Evolutionary conservation across 2,329 filamentous ascomycete species (phyloP), one percentile per base, ranked within the genome.

Genomic region (Lecanosticta acicola): DNA sequence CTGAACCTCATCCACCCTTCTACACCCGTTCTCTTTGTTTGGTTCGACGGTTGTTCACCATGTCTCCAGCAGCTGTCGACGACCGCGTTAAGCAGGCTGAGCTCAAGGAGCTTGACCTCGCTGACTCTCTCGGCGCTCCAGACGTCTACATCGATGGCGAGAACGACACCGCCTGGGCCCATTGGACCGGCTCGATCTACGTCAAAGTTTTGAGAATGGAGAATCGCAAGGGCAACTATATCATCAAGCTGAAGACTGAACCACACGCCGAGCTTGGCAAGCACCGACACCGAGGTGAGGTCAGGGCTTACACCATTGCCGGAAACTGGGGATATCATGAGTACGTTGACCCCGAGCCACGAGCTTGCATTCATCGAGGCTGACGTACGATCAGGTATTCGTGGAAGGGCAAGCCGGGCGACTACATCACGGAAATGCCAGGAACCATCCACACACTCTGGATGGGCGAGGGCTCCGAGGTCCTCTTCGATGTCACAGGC

Each of bases 111-210:
- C 45, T 43, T 14, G 35, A 42, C 16, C 18, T 47, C 17, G 45
- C 45, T 10, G 45, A 47, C 20, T 5, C 33, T 14, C 18, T 37
- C 19, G 45, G 45, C 34, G 40, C 45, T 2, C 45, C 39, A 11
- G 45, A 48, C 19, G 45, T 43, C 40, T 48, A 48, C 34, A 43
- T 48, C 45, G 34, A 48, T 14, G 29, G 40, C 29, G 45, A 48
- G 20, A 16, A 48, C 26, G 45, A 48, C 35, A 48, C 45, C 14
- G 17, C 16, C 35, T 48, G 40, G 40, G 43, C 43, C n/a, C 45
- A 41, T 32, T 48, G 45, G 45, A 48, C 45, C 8, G 45, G 45
- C 32, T 29, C 39, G 8, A 42, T 43, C 35, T 43, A 48, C 45
- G 35, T 42, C 34, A 48, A 48, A 24, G 21, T 41, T 5, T 34